Evolutionary conservation across 108 stramenopile genomes (phyloP).

Genomic region (Stephanodiscus triporus): DNA sequence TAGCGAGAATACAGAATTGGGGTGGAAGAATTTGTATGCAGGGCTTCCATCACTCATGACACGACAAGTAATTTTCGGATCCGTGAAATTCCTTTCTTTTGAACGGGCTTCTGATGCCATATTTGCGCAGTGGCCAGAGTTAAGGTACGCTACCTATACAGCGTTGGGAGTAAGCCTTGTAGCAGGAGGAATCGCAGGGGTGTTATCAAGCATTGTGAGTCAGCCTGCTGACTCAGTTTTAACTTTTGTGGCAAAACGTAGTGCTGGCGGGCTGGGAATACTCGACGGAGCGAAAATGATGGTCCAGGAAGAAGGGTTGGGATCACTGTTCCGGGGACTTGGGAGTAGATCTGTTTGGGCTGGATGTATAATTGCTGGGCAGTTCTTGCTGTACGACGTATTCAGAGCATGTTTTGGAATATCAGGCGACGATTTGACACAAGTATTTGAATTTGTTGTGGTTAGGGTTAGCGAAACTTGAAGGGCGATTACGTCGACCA

Average conservation of each 20-base stretch:
- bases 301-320: constrained; percentile 70
- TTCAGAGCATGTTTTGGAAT: constrained; percentile 86
- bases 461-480: too few relatives aligned
- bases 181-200: constrained; percentile 88
- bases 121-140: constrained; percentile 55
- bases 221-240: constrained; percentile 91
- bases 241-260: constrained; percentile 78
- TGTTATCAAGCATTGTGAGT: constrained; percentile 80
- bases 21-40: constrained; percentile 78
- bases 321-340: constrained; percentile 85
- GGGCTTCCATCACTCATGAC: constrained; percentile 90
- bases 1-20: constrained; percentile 56
- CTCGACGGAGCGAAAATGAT: constrained; percentile 70
- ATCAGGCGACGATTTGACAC: constrained; percentile 76
- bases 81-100: constrained; percentile 93
- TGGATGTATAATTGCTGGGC: constrained; percentile 88
- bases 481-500: too few relatives aligned
- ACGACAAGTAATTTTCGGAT: constrained; percentile 93
- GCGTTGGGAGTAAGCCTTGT: constrained; percentile 80
- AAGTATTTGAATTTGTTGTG: constrained; percentile 63
- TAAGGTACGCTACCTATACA: constrained; percentile 71
- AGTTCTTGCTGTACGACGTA: constrained; percentile 94
- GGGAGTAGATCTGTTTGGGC: constrained; percentile 93
- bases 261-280: constrained; percentile 50
- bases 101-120: constrained; percentile 86